Percentiles rank a stretch among this genome's conserved stretches.
phyloP scores from a whole-genome alignment of 1,284 basidiomycete species.

The Naganishia sp. region DNA sequence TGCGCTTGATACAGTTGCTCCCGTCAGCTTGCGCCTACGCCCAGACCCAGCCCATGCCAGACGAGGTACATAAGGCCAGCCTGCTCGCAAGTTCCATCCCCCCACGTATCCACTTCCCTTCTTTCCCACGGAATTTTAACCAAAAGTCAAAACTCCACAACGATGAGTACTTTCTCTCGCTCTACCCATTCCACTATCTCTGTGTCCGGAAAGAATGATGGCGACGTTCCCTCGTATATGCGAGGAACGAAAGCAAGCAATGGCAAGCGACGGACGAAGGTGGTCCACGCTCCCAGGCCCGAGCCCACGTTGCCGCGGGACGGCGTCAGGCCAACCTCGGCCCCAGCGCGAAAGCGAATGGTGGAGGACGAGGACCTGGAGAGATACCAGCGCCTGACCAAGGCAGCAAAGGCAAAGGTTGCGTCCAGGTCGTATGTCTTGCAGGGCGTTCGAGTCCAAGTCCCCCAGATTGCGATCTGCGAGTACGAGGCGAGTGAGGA shows the following conservation, averaged over 20 bases:
- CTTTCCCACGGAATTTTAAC: neutral
- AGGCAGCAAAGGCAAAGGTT: conserved; percentile 7
- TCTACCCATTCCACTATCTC: neutral
- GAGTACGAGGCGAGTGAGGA: neutral
- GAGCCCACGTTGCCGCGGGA: neutral
- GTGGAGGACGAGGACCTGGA: neutral
- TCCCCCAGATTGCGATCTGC: conserved; percentile 1
- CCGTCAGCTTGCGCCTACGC: neutral
- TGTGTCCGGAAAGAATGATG: neutral
- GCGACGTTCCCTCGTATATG: conserved; percentile 22
- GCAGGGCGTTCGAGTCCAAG: conserved; percentile 1
- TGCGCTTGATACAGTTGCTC: neutral
- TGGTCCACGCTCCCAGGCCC: neutral
- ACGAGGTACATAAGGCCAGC: neutral
- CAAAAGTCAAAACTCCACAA: neutral
- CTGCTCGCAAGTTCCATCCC: neutral
- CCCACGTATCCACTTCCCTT: neutral
- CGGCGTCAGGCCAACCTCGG: neutral
- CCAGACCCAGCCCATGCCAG: neutral
- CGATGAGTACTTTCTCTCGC: neutral
- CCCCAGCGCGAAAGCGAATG: neutral
- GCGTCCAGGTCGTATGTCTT: conserved; percentile 2
- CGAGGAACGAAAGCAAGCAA: conserved; percentile 9
- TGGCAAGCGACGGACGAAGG: neutral
- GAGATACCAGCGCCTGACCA: conserved; percentile 11